phyloP scores from a whole-genome alignment of 495 filamentous ascomycete genomes.

The Glarea lozoyensis region DNA sequence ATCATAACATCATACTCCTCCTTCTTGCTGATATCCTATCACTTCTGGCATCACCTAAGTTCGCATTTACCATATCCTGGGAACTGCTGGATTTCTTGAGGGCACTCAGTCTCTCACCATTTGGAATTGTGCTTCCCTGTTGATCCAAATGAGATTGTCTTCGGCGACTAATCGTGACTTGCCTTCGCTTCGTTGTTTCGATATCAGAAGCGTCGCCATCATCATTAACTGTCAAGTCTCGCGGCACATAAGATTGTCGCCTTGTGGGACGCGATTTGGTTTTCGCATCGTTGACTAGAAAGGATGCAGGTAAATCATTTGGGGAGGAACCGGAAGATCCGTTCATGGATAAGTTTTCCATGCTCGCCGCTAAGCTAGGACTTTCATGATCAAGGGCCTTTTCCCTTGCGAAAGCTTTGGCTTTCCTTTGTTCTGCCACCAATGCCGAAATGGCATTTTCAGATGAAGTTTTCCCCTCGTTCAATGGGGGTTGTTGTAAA shows the following conservation, averaged over 20 bases:
- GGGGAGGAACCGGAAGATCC: slow-evolving; percentile 27
- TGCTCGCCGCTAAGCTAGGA: background rate
- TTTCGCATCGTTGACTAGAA: slow-evolving; percentile 9
- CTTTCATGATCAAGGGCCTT: slow-evolving; percentile 7
- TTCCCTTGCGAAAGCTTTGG: slow-evolving; percentile 12
- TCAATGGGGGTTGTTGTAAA: slow-evolving; percentile 9
- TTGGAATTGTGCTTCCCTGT: background rate
- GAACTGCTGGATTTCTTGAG: slow-evolving; percentile 15
- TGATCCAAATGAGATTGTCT: slow-evolving; percentile 17
- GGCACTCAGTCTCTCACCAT: slow-evolving; percentile 1
- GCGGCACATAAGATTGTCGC: slow-evolving; percentile 8
- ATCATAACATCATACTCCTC: slow-evolving; percentile 52
- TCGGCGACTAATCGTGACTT: slow-evolving; percentile 3
- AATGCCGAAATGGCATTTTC: slow-evolving; percentile 15
- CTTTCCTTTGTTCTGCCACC: slow-evolving; percentile 17
- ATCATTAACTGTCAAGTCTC: background rate
- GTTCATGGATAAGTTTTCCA: slow-evolving; percentile 22
- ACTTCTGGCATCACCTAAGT: slow-evolving; percentile 6
- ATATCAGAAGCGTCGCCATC: slow-evolving; percentile 19
- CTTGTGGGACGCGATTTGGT: slow-evolving; percentile 9
- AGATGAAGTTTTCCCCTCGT: slow-evolving; percentile 4
- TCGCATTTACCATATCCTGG: slow-evolving; percentile 2
- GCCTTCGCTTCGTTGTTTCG: slow-evolving; percentile 9
- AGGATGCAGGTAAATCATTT: background rate
- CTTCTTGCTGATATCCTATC: slow-evolving; percentile 27